These are phyloP conservation scores for Phytophthora sansomeana DNA, from an alignment of 352 stramenopile genomes.

Conservation along the genomic window DNA sequence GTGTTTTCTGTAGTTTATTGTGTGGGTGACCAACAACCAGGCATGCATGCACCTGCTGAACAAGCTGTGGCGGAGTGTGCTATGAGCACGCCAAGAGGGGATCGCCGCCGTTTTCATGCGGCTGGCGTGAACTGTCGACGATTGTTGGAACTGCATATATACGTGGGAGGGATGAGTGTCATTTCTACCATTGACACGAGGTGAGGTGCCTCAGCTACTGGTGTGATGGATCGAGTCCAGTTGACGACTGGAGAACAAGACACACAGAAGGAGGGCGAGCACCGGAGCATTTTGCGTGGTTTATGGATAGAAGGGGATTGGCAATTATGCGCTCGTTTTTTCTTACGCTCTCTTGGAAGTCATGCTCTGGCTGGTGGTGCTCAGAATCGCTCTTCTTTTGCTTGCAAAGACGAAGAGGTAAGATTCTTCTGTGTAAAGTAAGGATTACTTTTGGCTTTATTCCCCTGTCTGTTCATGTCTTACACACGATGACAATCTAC, in stretches of 20 bases:
- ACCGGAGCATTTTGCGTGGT: constrained; percentile 18
- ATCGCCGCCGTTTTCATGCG: constrained; percentile 9
- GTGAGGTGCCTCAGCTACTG: constrained; percentile 18
- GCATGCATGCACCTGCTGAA: constrained; percentile 97
- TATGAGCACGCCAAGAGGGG: constrained; percentile 52
- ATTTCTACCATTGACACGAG: constrained; percentile 18
- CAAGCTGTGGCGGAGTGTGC: constrained; percentile 94
- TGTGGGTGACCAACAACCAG: constrained; percentile 96
- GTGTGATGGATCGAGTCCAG: constrained; percentile 22
- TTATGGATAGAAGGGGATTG: constrained; percentile 36
- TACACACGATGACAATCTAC: neutral
- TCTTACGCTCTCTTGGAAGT: constrained; percentile 17
- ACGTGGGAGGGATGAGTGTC: constrained; percentile 25
- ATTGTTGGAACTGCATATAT: constrained; percentile 42
- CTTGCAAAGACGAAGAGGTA: constrained; percentile 24
- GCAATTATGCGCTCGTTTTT: constrained; percentile 9
- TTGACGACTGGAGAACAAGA: constrained; percentile 14
- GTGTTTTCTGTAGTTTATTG: constrained; percentile 88
- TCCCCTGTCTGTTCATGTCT: constrained; percentile 1
- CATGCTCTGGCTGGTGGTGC: neutral
- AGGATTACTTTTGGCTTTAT: constrained; percentile 34
- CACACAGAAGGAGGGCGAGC: constrained; percentile 18
- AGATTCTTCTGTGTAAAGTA: constrained; percentile 43
- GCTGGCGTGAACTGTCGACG: constrained; percentile 15
- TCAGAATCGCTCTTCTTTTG: constrained; percentile 19